Evolutionary conservation across 208 protist genomes (phyloP), one percentile per base, ranked within the genome.

Genomic region (Trypanosoma avium): DNA sequence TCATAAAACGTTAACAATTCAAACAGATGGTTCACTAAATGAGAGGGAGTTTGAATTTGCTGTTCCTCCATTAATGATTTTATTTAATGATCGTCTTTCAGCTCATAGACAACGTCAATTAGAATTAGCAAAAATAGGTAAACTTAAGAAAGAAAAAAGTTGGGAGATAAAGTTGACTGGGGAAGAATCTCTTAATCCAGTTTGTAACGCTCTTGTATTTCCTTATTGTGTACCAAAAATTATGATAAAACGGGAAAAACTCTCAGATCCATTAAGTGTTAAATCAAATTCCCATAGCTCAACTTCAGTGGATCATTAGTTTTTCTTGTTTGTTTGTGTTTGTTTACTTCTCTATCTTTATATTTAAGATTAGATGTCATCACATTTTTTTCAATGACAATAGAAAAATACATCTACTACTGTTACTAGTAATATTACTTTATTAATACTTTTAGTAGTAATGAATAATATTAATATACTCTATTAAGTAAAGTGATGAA

Each of bases 1-100:
- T 62, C 56, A 84, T 54, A 92, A 89, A 61, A 88, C 83, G 26
- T 64, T 97, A 13, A 73, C 58, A 0, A 86, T 97, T 26, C 88
- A 94, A 59, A 97, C 86, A 6, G 88, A 97, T 61, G 91, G 91
- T 19, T 89, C 88, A 24, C 71, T 94, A 38, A 92, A 91, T 45
- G 86, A 97, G 76, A 60, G 78, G 27, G 88, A 97, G 71, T 89
- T 93, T 58, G 88, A 97, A 72, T 97, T 90, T 70, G 78, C 76
- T 35, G 85, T 92, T 67, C 91, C 91, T 19, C 84, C 91, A 13
- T 49, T 97, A 21, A 66, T 94, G 26, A 68, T 65, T n/a, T 75
- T 94, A 4, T 97, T 94, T 54, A 81, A 92, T 27, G 91, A 97
- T 70, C 70, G 91, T 32, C 81, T 90, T 45, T 85, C 86, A 2